Conservation (phyloP, 192 early-diverging fungal species). For the Backusella australiensis region DNA sequence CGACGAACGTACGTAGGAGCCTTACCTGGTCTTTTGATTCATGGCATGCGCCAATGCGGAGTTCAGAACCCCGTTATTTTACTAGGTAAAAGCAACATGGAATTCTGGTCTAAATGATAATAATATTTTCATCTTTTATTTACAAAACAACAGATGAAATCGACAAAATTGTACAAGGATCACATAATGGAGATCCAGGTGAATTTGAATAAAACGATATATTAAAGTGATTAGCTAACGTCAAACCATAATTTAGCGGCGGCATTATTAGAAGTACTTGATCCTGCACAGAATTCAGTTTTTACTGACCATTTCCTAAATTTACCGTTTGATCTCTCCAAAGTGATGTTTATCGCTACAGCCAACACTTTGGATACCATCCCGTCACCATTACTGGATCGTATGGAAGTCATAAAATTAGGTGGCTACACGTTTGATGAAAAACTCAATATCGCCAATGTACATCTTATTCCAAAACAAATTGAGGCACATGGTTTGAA, state of each 20-base stretch:
- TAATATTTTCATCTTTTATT: constrained; percentile 38
- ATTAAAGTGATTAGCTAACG: not conserved
- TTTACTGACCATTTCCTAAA: constrained; percentile 85
- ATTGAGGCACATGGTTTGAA: constrained; percentile 59
- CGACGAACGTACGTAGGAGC: constrained; percentile 87
- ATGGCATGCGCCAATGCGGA: constrained; percentile 63
- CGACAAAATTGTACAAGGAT: constrained; percentile 68
- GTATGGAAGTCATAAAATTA: constrained; percentile 80
- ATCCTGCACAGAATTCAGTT: constrained; percentile 84
- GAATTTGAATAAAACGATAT: not conserved
- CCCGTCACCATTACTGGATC: constrained; percentile 72
- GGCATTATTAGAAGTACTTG: constrained; percentile 80
- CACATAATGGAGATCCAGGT: constrained; percentile 66
- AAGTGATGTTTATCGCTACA: constrained; percentile 81
- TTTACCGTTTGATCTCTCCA: constrained; percentile 58
- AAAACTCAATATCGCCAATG: constrained; percentile 73
- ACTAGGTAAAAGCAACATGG: constrained; percentile 46
- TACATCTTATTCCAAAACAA: constrained; percentile 76
- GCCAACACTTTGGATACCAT: constrained; percentile 79
- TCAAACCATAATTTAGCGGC: constrained; percentile 46
- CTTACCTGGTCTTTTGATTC: constrained; percentile 76
- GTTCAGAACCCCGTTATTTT: constrained; percentile 79
- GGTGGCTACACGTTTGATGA: constrained; percentile 85
- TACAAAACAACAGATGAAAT: constrained; percentile 61
- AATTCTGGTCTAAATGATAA: constrained; percentile 32